Percentiles rank a stretch among this genome's conserved stretches.
phyloP scores from a whole-genome alignment of 1,284 basidiomycete species.

The Cutaneotrichosporon cutaneum region DNA sequence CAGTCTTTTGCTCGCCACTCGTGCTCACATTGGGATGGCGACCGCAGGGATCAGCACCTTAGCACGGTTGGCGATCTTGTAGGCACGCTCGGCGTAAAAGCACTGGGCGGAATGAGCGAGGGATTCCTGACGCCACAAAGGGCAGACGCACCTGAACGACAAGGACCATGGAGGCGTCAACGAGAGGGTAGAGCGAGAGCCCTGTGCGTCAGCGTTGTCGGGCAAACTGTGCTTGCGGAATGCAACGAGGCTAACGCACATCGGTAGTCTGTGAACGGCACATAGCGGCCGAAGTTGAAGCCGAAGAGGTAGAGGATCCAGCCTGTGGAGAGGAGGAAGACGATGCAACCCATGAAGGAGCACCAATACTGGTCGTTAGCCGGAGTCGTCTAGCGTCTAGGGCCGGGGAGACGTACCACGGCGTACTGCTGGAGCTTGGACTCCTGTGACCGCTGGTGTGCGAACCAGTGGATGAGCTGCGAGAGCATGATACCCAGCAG shows the following conservation, averaged over 20 bases:
- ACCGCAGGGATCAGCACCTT: constrained; percentile 11
- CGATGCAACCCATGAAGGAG: constrained; percentile 1
- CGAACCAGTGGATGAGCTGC: constrained; percentile 17
- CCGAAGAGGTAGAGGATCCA: constrained; percentile 20
- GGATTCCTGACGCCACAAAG: not conserved
- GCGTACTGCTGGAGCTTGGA: constrained; percentile 8
- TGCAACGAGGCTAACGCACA: constrained; percentile 9
- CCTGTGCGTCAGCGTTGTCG: constrained; percentile 5
- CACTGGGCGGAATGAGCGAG: constrained; percentile 9
- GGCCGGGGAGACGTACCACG: constrained; percentile 15
- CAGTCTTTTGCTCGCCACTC: not conserved
- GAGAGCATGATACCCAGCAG: constrained; percentile 18
- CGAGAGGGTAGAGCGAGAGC: constrained; percentile 20
- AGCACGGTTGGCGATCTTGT: constrained; percentile 18
- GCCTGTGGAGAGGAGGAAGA: constrained; percentile 7
- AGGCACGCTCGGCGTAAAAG: constrained; percentile 27
- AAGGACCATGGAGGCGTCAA: constrained; percentile 17
- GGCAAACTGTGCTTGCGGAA: not conserved
- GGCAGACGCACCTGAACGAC: constrained; percentile 10
- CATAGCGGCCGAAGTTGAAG: constrained; percentile 20
- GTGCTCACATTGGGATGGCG: constrained; percentile 8
- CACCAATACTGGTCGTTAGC: constrained; percentile 5
- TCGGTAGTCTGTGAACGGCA: constrained; percentile 13
- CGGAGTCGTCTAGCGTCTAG: not conserved
- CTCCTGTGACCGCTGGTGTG: constrained; percentile 16